Evolutionary conservation across 495 filamentous ascomycete genomes (phyloP).

Genomic region (Hypoxylon lienhwacheense): DNA sequence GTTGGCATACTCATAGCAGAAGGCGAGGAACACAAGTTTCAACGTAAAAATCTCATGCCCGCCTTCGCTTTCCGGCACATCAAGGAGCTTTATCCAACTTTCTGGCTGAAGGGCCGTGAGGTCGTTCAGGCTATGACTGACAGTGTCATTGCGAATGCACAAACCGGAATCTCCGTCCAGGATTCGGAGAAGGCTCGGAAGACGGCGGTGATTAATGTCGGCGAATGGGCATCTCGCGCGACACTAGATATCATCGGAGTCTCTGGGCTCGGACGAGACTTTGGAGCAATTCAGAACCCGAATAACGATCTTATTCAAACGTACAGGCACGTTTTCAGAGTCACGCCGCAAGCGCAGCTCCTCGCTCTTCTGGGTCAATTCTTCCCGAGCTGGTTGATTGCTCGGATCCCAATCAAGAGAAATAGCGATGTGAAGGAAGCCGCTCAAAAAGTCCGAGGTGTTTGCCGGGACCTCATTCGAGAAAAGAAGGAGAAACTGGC

Average conservation of each 20-base stretch:
- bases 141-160: conserved; percentile 29
- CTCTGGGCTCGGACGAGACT: conserved; percentile 80
- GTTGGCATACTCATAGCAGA: conserved; percentile 80
- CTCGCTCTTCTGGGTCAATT: conserved; percentile 51
- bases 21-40: conserved; percentile 80
- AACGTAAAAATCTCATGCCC: conserved; percentile 78
- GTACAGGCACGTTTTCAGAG: conserved; percentile 63
- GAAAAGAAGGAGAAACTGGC: conserved; percentile 66
- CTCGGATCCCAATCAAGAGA: conserved; percentile 62
- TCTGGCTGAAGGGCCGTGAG: conserved; percentile 70
- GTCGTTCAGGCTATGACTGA: conserved; percentile 52
- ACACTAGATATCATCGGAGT: conserved; percentile 88
- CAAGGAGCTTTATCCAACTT: conserved; percentile 81
- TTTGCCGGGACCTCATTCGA: conserved; percentile 66
- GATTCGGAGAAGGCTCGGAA: conserved; percentile 47
- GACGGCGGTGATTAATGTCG: conserved; percentile 64
- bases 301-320: conserved; percentile 65
- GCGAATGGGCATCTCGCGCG: conserved; percentile 67
- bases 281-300: conserved; percentile 66
- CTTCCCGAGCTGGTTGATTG: conserved; percentile 54
- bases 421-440: conserved; percentile 64
- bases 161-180: conserved; percentile 45
- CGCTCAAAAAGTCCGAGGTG: conserved; percentile 58
- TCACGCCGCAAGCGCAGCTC: conserved; percentile 43
- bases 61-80: conserved; percentile 85